A percentile compares a stretch with the other conserved stretches of the same genome.
Evolutionary conservation across 2,329 filamentous ascomycete genomes (phyloP).

Genomic region (Bertia moriformis): DNA sequence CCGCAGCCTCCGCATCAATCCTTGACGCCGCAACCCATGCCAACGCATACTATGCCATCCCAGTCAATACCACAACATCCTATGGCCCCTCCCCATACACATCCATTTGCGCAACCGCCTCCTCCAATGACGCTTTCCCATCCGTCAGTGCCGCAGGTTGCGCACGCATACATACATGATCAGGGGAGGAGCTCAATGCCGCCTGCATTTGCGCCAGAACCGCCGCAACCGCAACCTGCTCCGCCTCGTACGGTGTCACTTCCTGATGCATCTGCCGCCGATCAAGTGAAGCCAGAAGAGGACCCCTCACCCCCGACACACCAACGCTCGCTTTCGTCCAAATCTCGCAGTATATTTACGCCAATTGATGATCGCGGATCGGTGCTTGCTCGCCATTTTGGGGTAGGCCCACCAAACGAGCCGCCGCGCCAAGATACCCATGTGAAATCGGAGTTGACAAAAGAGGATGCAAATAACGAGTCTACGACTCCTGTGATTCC

Average conservation of each 20-base stretch:
- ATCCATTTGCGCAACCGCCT: background rate
- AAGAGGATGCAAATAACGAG: conserved; percentile 5
- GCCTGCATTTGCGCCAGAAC: background rate
- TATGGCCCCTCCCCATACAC: background rate
- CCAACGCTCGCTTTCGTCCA: conserved; percentile 58
- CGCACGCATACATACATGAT: background rate
- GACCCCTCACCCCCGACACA: conserved; percentile 11
- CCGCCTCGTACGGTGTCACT: background rate
- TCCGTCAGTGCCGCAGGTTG: background rate
- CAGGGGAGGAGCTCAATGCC: background rate
- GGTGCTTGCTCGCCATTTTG: conserved; percentile 71
- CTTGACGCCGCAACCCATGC: background rate
- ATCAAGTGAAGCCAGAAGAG: background rate
- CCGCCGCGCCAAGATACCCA: conserved; percentile 22
- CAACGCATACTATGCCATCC: background rate
- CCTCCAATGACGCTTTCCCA: background rate
- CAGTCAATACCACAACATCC: background rate
- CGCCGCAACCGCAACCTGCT: background rate
- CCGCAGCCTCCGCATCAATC: background rate
- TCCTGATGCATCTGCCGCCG: background rate
- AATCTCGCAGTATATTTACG: conserved; percentile 88
- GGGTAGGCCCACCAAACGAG: conserved; percentile 37
- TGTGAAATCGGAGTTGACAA: conserved; percentile 18
- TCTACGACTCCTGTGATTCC: background rate
- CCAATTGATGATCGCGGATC: conserved; percentile 89